Conservation (phyloP, 1,284 basidiomycete species). For the Salmacisia buchloeana region DNA sequence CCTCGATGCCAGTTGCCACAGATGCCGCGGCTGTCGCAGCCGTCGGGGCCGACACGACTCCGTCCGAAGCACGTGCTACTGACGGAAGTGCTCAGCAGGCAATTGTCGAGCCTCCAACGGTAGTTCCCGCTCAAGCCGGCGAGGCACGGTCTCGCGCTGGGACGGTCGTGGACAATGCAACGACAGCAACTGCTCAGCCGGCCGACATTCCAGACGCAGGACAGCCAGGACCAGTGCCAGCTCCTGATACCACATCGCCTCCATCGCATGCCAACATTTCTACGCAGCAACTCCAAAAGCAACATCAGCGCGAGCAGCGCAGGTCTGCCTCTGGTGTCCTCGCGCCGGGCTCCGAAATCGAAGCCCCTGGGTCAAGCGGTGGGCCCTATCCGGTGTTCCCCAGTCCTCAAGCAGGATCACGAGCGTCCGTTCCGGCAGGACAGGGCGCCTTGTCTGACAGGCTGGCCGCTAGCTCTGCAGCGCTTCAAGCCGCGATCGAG, state of each 20-base stretch:
- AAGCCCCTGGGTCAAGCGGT: constrained; percentile 31
- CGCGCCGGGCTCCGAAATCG: constrained; percentile 32
- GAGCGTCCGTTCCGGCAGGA: neutral
- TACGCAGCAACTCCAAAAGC: constrained; percentile 41
- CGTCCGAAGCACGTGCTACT: no score
- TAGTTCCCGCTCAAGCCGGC: no score
- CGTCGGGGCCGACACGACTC: no score
- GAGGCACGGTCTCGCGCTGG: no score
- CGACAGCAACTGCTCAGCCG: no score
- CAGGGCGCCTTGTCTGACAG: neutral
- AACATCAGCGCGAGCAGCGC: constrained; percentile 35
- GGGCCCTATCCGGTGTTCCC: constrained; percentile 42
- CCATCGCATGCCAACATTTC: constrained; percentile 17
- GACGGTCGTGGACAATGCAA: no score
- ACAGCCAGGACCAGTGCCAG: neutral
- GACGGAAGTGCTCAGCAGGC: no score
- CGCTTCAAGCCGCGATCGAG: neutral
- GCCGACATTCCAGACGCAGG: no score
- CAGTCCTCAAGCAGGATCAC: constrained; percentile 8
- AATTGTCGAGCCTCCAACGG: no score
- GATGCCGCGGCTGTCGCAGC: no score
- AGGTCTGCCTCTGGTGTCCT: constrained; percentile 7
- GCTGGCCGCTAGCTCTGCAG: constrained; percentile 1
- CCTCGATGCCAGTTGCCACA: neutral
- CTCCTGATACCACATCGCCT: neutral